phyloP scores from a whole-genome alignment of 2,329 filamentous ascomycete genomes.

The Penicillium brasilianum region DNA sequence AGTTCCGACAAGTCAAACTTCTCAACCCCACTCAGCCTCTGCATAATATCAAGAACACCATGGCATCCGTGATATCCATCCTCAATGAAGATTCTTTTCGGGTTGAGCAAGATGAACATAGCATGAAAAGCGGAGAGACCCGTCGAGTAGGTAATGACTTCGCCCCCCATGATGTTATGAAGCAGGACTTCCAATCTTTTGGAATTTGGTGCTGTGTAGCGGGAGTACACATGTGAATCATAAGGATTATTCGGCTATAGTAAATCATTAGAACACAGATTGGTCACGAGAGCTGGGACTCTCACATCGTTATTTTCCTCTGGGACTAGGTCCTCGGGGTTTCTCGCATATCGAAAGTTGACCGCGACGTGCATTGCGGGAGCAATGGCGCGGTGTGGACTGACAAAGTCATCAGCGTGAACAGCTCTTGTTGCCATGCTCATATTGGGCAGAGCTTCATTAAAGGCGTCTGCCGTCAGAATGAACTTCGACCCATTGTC shows the following conservation, averaged over 20 bases:
- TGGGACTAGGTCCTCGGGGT: slow-evolving; percentile 17
- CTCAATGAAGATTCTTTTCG: slow-evolving; percentile 78
- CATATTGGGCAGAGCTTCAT: slow-evolving; percentile 19
- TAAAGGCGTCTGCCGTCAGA: slow-evolving; percentile 13
- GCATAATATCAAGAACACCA: slow-evolving; percentile 74
- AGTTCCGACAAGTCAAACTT: slow-evolving; percentile 73
- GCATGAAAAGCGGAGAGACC: slow-evolving; percentile 89
- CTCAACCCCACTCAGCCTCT: slow-evolving; percentile 75
- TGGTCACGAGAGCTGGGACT: not conserved
- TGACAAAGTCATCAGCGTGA: slow-evolving; percentile 25
- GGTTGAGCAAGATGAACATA: slow-evolving; percentile 77
- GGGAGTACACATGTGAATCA: slow-evolving; percentile 22
- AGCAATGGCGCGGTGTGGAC: slow-evolving; percentile 23
- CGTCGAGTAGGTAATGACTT: slow-evolving; percentile 69
- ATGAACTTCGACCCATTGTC: slow-evolving; percentile 12
- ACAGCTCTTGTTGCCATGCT: slow-evolving; percentile 18
- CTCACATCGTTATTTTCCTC: slow-evolving; percentile 24
- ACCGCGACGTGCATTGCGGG: slow-evolving; percentile 24
- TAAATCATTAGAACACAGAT: not conserved
- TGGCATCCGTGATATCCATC: slow-evolving; percentile 92
- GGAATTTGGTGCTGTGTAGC: slow-evolving; percentile 22
- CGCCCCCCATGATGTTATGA: slow-evolving; percentile 15
- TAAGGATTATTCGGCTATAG: slow-evolving; percentile 16
- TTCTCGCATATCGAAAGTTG: slow-evolving; percentile 23
- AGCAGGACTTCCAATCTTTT: slow-evolving; percentile 20